Percentiles rank a stretch among this genome's conserved stretches.
These are phyloP conservation scores for Musa itinerans DNA, from an alignment of 176 grass and related monocot species.

Conservation along the genomic window DNA sequence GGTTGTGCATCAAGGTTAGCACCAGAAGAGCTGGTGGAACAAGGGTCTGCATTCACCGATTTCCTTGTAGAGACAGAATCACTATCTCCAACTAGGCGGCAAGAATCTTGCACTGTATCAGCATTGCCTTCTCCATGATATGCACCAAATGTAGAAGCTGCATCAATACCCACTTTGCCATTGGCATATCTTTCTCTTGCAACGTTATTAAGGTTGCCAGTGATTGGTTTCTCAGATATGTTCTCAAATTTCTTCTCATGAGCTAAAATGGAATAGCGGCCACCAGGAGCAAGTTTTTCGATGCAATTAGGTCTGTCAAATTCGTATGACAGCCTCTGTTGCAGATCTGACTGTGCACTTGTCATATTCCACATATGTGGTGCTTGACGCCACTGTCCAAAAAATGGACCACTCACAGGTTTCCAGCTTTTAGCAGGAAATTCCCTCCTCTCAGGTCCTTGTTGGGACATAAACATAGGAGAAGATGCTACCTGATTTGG, in stretches of 20 bases:
- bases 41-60: constrained; percentile 41
- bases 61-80: constrained; percentile 53
- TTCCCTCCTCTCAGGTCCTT: constrained; percentile 53
- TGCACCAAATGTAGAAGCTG: constrained; percentile 42
- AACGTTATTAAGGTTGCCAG: constrained; percentile 42
- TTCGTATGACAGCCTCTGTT: constrained; percentile 89
- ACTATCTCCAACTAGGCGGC: constrained; percentile 45
- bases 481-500: constrained; percentile 47
- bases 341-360: constrained; percentile 65
- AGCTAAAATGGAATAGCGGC: constrained; percentile 58
- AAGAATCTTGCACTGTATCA: constrained; percentile 40
- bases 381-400: constrained; percentile 83
- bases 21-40: constrained; percentile 30
- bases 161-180: constrained; percentile 53
- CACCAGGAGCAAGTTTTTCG: constrained; percentile 69
- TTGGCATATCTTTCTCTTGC: constrained; percentile 67
- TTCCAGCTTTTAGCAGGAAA: constrained; percentile 61
- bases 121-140: constrained; percentile 69
- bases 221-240: constrained; percentile 55
- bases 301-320: constrained; percentile 80
- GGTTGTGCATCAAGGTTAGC: constrained; percentile 38
- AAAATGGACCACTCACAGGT: constrained; percentile 53
- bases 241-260: constrained; percentile 95
- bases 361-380: constrained; percentile 59
- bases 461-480: constrained; percentile 39